Evolutionary conservation across 306 rosid genomes (phyloP).

Genomic region (Amphicarpaea edgeworthii): DNA sequence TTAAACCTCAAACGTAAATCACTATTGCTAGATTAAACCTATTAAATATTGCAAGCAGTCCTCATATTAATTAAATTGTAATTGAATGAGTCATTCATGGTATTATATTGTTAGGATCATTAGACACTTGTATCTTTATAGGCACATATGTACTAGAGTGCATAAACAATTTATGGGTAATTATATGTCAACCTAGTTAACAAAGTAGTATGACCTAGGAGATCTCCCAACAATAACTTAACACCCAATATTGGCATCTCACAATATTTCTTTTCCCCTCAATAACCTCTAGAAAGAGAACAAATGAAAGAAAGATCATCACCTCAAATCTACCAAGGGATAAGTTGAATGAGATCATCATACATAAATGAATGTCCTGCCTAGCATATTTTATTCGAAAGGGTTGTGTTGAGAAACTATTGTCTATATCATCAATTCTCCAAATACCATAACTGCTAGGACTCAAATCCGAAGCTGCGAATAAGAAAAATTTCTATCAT

Average conservation of each 20-base stretch:
- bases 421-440: constrained; percentile 86
- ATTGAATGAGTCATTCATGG: background rate
- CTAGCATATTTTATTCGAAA: constrained; percentile 89
- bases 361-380: constrained; percentile 84
- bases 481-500: constrained; percentile 19
- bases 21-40: background rate
- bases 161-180: background rate
- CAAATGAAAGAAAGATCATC: constrained; percentile 45
- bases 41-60: background rate
- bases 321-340: constrained; percentile 72
- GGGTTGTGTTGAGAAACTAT: constrained; percentile 92
- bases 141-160: background rate
- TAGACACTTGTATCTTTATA: background rate
- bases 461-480: constrained; percentile 75
- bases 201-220: constrained; percentile 1
- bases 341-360: constrained; percentile 85
- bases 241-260: constrained; percentile 14
- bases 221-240: background rate
- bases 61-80: background rate
- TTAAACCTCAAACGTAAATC: background rate
- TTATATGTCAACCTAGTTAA: constrained; percentile 16
- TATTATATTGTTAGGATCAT: background rate
- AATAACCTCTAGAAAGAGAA: constrained; percentile 2
- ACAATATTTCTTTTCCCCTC: constrained; percentile 10
- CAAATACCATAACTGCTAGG: constrained; percentile 70